Evolutionary conservation across 148 eudicot species (phyloP).

Genomic region (Beta vulgaris): DNA sequence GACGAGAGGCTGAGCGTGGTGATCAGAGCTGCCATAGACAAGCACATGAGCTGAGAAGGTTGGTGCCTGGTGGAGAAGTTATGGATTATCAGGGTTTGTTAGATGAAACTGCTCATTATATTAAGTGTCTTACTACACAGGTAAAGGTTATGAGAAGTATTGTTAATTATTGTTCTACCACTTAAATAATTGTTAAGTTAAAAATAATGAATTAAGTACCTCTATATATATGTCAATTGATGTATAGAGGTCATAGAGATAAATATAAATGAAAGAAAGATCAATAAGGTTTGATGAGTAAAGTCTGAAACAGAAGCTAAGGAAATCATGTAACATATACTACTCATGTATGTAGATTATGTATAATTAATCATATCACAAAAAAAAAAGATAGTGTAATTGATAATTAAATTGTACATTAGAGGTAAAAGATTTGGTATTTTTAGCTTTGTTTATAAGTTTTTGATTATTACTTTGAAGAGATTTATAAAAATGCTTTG

Average conservation of each 20-base stretch:
- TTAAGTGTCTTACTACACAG: constrained; percentile 70
- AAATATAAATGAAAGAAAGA: not conserved
- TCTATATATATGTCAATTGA: not conserved
- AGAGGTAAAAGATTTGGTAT: not conserved
- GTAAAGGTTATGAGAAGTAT: constrained; percentile 72
- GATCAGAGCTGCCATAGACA: not conserved
- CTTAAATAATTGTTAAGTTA: not conserved
- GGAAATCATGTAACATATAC: too few species aligned
- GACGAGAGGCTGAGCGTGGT: not conserved
- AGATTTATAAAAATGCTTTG: not conserved
- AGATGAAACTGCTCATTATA: constrained; percentile 76
- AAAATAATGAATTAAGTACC: not conserved
- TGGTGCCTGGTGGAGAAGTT: constrained; percentile 76
- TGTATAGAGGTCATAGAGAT: not conserved
- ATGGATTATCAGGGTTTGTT: constrained; percentile 58
- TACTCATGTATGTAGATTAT: not conserved
- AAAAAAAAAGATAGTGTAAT: not conserved
- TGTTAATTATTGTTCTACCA: constrained; percentile 43
- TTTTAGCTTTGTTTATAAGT: not conserved
- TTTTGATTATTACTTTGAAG: not conserved
- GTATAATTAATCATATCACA: constrained; percentile 8
- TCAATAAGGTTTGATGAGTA: not conserved
- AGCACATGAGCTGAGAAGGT: constrained; percentile 38
- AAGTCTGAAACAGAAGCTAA: not conserved
- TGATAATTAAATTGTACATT: constrained; percentile 13